Conservation (phyloP, 176 grass and related monocot species). For the Ananas comosus region DNA sequence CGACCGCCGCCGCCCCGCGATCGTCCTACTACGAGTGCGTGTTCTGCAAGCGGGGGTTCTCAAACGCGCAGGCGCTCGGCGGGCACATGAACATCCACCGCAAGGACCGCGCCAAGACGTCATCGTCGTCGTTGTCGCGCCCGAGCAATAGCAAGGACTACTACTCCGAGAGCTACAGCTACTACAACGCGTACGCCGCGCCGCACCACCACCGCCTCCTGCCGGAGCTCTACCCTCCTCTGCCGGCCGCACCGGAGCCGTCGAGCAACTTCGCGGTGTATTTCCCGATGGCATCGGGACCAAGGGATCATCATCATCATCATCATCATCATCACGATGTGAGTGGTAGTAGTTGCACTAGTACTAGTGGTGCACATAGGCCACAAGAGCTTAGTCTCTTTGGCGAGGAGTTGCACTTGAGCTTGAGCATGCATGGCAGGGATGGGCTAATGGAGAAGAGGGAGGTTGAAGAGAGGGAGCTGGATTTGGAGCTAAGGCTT, state of each 20-base stretch:
- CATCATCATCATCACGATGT: no score
- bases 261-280: not conserved
- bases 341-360: no score
- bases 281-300: not conserved
- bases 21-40: constrained; percentile 52
- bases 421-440: not conserved
- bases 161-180: not conserved
- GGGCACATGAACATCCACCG: constrained; percentile 79
- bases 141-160: constrained; percentile 10
- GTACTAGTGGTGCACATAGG: not conserved
- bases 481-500: constrained; percentile 61
- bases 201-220: no score
- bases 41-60: constrained; percentile 66
- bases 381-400: not conserved
- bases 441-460: constrained; percentile 10
- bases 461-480: constrained; percentile 31
- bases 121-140: not conserved
- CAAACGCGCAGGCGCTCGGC: constrained; percentile 56
- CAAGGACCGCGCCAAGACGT: constrained; percentile 25
- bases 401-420: constrained; percentile 8
- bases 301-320: not conserved
- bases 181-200: not conserved
- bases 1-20: not conserved
- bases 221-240: not conserved
- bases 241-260: not conserved